These are phyloP conservation scores for Mariannaea elegans DNA, from an alignment of 2,329 filamentous ascomycete species.

Conservation along the genomic window DNA sequence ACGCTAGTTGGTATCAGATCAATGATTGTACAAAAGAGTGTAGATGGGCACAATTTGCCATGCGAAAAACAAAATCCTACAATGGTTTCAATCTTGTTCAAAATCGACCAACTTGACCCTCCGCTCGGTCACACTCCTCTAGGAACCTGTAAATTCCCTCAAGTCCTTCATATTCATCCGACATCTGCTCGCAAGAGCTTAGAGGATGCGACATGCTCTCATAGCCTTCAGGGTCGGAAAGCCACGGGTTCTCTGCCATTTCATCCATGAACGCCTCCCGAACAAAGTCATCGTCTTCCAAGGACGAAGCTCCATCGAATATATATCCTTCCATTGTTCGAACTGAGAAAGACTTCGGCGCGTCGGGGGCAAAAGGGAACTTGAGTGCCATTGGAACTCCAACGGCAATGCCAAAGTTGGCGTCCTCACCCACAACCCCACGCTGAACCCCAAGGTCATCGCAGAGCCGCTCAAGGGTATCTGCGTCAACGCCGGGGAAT, in stretches of 20 bases:
- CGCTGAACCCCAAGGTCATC: constrained; percentile 86
- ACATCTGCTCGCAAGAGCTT: constrained; percentile 55
- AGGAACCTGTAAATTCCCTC: constrained; percentile 67
- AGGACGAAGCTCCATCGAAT: constrained; percentile 48
- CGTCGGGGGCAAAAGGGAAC: constrained; percentile 83
- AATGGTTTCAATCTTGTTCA: constrained; percentile 25
- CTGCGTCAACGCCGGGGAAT: constrained; percentile 89
- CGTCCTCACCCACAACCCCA: constrained; percentile 81
- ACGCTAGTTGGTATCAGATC: constrained; percentile 30
- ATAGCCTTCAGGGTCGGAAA: constrained; percentile 58
- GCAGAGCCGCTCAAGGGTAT: constrained; percentile 83
- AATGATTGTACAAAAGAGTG: constrained; percentile 35
- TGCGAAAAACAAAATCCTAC: constrained; percentile 18
- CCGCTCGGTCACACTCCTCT: constrained; percentile 63
- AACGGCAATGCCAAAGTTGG: constrained; percentile 71
- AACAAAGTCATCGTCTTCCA: constrained; percentile 48
- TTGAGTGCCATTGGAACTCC: constrained; percentile 79
- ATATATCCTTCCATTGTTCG: constrained; percentile 55
- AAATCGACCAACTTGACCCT: constrained; percentile 44
- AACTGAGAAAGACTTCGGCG: constrained; percentile 51
- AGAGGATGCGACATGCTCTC: constrained; percentile 58
- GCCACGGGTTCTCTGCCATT: constrained; percentile 58
- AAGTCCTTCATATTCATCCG: constrained; percentile 62
- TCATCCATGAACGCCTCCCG: constrained; percentile 54
- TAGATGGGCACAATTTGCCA: constrained; percentile 33